Conservation (phyloP, 2,329 filamentous ascomycete genomes). For the Penicillium sp. region DNA sequence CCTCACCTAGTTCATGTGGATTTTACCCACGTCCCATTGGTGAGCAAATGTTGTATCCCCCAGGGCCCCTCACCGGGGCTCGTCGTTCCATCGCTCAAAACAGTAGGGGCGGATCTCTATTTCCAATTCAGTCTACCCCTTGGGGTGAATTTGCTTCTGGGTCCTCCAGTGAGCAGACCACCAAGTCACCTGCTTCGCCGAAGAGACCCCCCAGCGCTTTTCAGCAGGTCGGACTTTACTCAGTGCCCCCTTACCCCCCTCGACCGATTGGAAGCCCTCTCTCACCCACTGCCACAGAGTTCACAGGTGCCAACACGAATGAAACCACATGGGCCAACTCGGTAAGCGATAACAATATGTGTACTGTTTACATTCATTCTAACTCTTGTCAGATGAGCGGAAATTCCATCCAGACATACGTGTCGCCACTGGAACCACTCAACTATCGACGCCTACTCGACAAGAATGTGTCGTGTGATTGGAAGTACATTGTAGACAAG, state of each 20-base stretch:
- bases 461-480: slow-evolving; percentile 93
- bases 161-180: slow-evolving; percentile 18
- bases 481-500: slow-evolving; percentile 99
- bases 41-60: slow-evolving; percentile 27
- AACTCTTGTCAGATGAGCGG: slow-evolving; percentile 18
- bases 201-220: slow-evolving; percentile 27
- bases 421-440: slow-evolving; percentile 79
- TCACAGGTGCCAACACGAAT: slow-evolving; percentile 45
- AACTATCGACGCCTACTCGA: slow-evolving; percentile 94
- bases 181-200: slow-evolving; percentile 22
- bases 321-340: slow-evolving; percentile 34
- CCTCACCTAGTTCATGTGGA: slow-evolving; percentile 21
- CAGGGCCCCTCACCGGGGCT: slow-evolving; percentile 19
- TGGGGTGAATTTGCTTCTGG: slow-evolving; percentile 29
- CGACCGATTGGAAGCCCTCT: slow-evolving; percentile 57
- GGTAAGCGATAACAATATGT: slow-evolving; percentile 42
- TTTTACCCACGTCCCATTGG: slow-evolving; percentile 25
- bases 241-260: slow-evolving; percentile 41
- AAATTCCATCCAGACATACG: slow-evolving; percentile 63
- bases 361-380: slow-evolving; percentile 16
- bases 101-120: slow-evolving; percentile 27
- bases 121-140: slow-evolving; percentile 26
- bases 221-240: slow-evolving; percentile 31
- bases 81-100: slow-evolving; percentile 28
- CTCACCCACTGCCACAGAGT: slow-evolving; percentile 66